phyloP scores from a whole-genome alignment of 495 filamentous ascomycete genomes.

The Aspergillus avenaceus region DNA sequence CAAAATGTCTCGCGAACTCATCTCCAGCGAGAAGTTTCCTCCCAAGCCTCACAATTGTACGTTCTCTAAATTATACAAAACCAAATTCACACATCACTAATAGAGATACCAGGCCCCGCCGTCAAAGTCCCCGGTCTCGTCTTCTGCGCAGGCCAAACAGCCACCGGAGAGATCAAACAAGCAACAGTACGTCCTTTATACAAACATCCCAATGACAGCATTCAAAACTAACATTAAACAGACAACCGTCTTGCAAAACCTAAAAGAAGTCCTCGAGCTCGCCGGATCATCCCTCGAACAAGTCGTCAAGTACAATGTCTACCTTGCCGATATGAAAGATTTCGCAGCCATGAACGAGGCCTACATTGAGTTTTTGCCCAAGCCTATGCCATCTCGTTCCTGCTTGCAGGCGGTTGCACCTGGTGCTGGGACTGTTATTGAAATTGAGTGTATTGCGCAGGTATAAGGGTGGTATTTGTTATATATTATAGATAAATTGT shows the following conservation, averaged over 20 bases:
- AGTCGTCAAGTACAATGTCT: slow-evolving; percentile 67
- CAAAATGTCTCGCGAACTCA: slow-evolving; percentile 39
- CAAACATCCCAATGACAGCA: no score
- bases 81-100: no score
- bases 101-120: slow-evolving; percentile 34
- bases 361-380: slow-evolving; percentile 38
- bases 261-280: slow-evolving; percentile 59
- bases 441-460: slow-evolving; percentile 38
- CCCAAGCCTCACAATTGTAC: slow-evolving; percentile 39
- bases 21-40: slow-evolving; percentile 39
- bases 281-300: slow-evolving; percentile 56
- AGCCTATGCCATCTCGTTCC: slow-evolving; percentile 37
- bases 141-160: slow-evolving; percentile 38
- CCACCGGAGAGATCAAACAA: slow-evolving; percentile 38
- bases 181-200: slow-evolving; percentile 25
- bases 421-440: slow-evolving; percentile 33
- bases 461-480: slow-evolving; percentile 8
- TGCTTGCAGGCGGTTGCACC: slow-evolving; percentile 35
- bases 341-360: slow-evolving; percentile 62
- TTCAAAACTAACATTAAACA: slow-evolving; percentile 1
- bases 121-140: slow-evolving; percentile 37
- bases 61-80: no score
- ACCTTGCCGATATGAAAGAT: slow-evolving; percentile 64
- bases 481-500: background rate
- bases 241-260: slow-evolving; percentile 47